These are phyloP conservation scores for Lyophyllum decastes DNA, from an alignment of 768 basidiomycete species.

Conservation along the genomic window DNA sequence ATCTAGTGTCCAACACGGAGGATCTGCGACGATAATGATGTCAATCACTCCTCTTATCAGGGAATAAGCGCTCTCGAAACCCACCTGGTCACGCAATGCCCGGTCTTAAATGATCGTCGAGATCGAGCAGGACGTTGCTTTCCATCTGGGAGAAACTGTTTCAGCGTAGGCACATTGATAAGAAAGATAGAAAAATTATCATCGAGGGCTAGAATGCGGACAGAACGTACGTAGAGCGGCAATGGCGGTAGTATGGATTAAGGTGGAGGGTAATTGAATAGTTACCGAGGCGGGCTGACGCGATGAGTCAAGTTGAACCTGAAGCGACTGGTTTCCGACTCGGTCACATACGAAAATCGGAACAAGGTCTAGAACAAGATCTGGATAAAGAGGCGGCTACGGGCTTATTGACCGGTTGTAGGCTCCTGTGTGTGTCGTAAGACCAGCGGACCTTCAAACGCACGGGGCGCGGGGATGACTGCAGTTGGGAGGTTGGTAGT, in stretches of 20 bases:
- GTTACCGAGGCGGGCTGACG: background rate
- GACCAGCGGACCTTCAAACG: background rate
- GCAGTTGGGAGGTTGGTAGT: background rate
- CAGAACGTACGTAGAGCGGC: background rate
- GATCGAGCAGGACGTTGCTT: too few relatives aligned
- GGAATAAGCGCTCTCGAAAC: background rate
- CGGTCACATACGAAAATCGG: background rate
- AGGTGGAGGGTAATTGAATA: background rate
- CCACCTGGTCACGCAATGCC: background rate
- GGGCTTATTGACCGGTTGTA: background rate
- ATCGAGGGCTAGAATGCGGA: too few relatives aligned
- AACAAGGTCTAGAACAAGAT: background rate
- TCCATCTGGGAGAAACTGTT: too few relatives aligned
- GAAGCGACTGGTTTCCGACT: background rate
- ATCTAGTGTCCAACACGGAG: too few relatives aligned
- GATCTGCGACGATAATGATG: background rate
- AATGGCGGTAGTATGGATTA: background rate
- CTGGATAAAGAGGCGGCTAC: background rate
- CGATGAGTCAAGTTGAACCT: background rate
- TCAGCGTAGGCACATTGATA: too few relatives aligned
- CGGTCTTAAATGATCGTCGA: too few relatives aligned
- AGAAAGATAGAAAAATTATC: too few relatives aligned
- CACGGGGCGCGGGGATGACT: background rate
- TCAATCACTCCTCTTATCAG: background rate
- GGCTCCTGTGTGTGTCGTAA: background rate